These are phyloP conservation scores for Adenanthera pavonina DNA, from an alignment of 306 rosid species.

Conservation along the genomic window DNA sequence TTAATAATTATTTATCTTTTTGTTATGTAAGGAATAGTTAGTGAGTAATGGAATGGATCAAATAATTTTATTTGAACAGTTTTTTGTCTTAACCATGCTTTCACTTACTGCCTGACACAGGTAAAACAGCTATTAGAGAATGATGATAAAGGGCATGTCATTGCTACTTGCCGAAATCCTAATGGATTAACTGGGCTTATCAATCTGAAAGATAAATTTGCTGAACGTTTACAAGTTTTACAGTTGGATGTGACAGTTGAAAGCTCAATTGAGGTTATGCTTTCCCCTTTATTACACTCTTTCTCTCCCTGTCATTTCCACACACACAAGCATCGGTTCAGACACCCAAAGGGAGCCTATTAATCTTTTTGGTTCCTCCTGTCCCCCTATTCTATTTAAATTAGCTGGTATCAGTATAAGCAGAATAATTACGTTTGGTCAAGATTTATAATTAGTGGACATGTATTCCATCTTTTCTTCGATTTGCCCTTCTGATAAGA, in stretches of 20 bases:
- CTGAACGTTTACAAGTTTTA: constrained; percentile 64
- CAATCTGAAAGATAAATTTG: constrained; percentile 64
- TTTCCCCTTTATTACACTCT: constrained; percentile 8
- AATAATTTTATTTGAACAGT: not conserved
- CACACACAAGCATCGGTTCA: constrained; percentile 17
- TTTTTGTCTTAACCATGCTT: constrained; percentile 29
- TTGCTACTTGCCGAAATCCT: constrained; percentile 92
- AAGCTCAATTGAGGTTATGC: constrained; percentile 80
- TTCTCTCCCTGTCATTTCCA: constrained; percentile 18
- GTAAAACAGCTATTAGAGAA: constrained; percentile 82
- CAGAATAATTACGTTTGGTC: not conserved
- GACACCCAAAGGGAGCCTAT: constrained; percentile 2
- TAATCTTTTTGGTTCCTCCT: not conserved
- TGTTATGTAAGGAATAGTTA: not conserved
- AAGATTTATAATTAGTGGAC: not conserved
- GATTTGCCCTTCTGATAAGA: not conserved
- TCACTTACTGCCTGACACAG: constrained; percentile 46
- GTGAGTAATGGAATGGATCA: not conserved
- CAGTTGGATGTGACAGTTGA: constrained; percentile 78
- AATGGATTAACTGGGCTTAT: constrained; percentile 63
- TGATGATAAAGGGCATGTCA: constrained; percentile 75
- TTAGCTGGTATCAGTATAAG: not conserved
- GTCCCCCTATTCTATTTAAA: not conserved
- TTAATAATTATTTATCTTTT: not conserved
- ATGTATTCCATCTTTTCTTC: not conserved